Evolutionary conservation across 2,329 filamentous ascomycete species (phyloP), one percentile per base, ranked within the genome.

Genomic region (Verticillium nubilum): DNA sequence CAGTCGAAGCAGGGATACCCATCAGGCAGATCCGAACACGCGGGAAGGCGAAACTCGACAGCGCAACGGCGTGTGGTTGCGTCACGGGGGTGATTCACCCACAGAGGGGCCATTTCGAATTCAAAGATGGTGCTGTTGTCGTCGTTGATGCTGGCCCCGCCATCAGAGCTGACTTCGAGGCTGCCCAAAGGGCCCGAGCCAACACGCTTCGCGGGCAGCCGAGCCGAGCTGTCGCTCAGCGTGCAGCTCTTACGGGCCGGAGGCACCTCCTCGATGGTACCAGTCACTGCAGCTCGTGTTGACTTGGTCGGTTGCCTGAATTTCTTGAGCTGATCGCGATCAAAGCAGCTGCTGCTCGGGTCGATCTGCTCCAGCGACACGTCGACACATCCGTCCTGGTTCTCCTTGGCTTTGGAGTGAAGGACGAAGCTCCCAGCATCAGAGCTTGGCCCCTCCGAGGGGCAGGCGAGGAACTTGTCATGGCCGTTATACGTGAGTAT

Each of bases 91-190:
- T 58, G 42, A n/a, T n/a, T 29, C 37, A 58, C 26, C 31, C 23
- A 35, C 35, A 29, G 13, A n/a, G 56, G 56, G 5, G 37, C n/a
- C 31, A 58, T 52, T 23, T 25, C 31, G 42, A 33, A 58, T 25
- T 58, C 56, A 42, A 58, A 58, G n/a, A 58, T 15, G 9, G 56
- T 58, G 27, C 42, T 31, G 25, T 52, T 27, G 5, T 50, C 42
- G 42, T 26, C 29, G 27, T 29, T 58, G 56, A 58, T 58, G 42
- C 37, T 58, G 42, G 23, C 56, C 28, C 50, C 25, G 27, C 56
- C 56, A 31, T 52, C 27, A 3, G 50, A 15, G 25, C 26, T 58
- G 25, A 52, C 26, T 2, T 19, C 12, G 15, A 58, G 27, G 13
- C 15, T 5, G n/a, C 33, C 42, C 35, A 53, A 10, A 19, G 31